Evolutionary conservation across 345 rosid species (phyloP).

Genomic region (Geranium brycei): DNA sequence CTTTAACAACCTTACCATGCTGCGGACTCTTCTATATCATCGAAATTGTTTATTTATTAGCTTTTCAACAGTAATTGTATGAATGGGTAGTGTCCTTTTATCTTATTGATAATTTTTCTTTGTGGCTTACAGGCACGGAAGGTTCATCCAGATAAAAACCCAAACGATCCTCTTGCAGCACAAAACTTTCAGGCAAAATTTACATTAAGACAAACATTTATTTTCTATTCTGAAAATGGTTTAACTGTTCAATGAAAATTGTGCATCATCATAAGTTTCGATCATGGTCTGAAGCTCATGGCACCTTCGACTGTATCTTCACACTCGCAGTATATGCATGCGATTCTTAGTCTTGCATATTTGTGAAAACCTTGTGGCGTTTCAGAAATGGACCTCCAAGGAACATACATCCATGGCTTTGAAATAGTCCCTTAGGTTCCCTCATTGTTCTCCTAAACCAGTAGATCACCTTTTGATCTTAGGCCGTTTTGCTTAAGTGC

Average conservation of each 20-base stretch:
- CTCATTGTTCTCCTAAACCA: too few species aligned
- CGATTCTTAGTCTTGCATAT: background rate
- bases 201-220: background rate
- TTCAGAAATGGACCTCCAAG: background rate
- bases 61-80: too few species aligned
- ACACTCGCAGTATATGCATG: background rate
- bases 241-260: background rate
- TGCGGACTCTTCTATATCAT: too few species aligned
- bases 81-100: background rate
- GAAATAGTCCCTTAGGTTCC: too few species aligned
- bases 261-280: background rate
- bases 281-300: background rate
- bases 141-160: conserved; percentile 96
- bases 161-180: conserved; percentile 82
- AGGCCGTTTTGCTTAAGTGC: background rate
- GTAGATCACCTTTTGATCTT: background rate
- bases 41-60: too few species aligned
- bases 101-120: background rate
- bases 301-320: background rate
- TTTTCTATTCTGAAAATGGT: background rate
- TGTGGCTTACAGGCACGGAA: conserved; percentile 68
- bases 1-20: too few species aligned
- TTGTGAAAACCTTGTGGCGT: background rate
- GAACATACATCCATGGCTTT: too few species aligned
- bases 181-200: conserved; percentile 74